These are phyloP conservation scores for Yarrowia divulgata DNA, from an alignment of 805 yeast genomes.

Conservation along the genomic window DNA sequence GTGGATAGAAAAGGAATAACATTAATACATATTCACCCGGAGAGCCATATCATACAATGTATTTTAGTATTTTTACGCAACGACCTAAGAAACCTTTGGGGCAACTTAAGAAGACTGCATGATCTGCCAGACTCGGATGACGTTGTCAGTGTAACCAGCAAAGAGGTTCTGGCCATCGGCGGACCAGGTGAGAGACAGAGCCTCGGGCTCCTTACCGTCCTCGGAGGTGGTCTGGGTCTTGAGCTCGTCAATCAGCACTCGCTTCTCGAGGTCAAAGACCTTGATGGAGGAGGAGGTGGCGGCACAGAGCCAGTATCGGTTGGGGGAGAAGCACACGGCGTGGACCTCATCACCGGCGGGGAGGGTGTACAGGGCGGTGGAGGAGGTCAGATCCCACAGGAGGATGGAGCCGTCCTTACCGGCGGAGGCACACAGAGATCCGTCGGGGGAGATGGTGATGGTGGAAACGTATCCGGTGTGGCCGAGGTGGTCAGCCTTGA, in stretches of 20 bases:
- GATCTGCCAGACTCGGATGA: constrained; percentile 99
- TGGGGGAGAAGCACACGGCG: constrained; percentile 99
- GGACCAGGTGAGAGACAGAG: constrained; percentile 98
- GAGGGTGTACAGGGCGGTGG: constrained; percentile 89
- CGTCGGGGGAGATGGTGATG: constrained; percentile 99
- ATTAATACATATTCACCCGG: too few species aligned
- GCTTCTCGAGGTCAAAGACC: constrained; percentile 97
- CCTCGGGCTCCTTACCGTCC: constrained; percentile 96
- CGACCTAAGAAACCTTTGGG: not conserved
- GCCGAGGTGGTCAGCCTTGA: constrained; percentile 96
- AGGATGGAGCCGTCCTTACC: constrained; percentile 99
- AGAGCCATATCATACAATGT: constrained; percentile 34
- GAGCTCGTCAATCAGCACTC: constrained; percentile 93
- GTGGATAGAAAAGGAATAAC: too few species aligned
- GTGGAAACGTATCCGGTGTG: constrained; percentile 99
- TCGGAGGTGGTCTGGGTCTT: constrained; percentile 91
- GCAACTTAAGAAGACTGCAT: constrained; percentile 62
- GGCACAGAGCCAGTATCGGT: constrained; percentile 99
- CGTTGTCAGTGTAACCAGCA: constrained; percentile 99
- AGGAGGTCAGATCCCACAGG: constrained; percentile 95
- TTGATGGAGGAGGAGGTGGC: constrained; percentile 98
- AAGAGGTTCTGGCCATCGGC: constrained; percentile 99
- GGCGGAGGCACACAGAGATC: constrained; percentile 98
- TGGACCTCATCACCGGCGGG: constrained; percentile 95
- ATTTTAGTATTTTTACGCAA: constrained; percentile 38